Conservation (phyloP, 2,329 filamentous ascomycete species). For the Penicillium freii region DNA sequence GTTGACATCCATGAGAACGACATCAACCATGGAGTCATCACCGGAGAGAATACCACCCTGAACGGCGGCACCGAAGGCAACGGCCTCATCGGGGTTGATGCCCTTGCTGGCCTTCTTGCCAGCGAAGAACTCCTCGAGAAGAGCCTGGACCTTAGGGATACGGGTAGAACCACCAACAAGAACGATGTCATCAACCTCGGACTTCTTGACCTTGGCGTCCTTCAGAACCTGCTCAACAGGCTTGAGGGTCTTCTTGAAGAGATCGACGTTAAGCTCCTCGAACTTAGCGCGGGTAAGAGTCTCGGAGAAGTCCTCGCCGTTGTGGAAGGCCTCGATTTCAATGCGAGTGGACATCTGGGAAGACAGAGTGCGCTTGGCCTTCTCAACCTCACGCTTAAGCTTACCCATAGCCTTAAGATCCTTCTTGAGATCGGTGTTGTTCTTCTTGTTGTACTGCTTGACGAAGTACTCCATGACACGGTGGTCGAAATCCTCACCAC, state of each 20-base stretch:
- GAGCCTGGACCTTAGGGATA: constrained; percentile 94
- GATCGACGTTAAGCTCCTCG: constrained; percentile 97
- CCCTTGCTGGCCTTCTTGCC: constrained; percentile 99
- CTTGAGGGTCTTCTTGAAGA: constrained; percentile 99
- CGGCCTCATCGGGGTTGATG: constrained; percentile 99
- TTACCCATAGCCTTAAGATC: constrained; percentile 98
- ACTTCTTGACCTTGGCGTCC: constrained; percentile 96
- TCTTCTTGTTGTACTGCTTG: constrained; percentile 99
- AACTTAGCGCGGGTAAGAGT: constrained; percentile 98
- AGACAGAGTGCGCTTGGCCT: constrained; percentile 97
- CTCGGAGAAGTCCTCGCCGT: constrained; percentile 97
- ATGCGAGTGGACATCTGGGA: constrained; percentile 91
- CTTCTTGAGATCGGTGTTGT: constrained; percentile 87
- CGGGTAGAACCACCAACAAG: constrained; percentile 97
- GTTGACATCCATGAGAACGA: constrained; percentile 97
- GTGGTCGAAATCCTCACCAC: constrained; percentile 99
- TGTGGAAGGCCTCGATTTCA: constrained; percentile 95
- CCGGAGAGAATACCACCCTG: constrained; percentile 94
- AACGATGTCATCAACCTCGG: constrained; percentile 92
- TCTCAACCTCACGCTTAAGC: constrained; percentile 98
- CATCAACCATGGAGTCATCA: constrained; percentile 72
- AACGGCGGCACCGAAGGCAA: constrained; percentile 94
- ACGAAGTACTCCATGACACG: constrained; percentile 93
- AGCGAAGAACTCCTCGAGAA: constrained; percentile 92
- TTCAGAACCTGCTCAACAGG: constrained; percentile 98